Base-by-base conservation (phyloP, 2,329 filamentous ascomycete species). In the Diaporthe vexans region DNA sequence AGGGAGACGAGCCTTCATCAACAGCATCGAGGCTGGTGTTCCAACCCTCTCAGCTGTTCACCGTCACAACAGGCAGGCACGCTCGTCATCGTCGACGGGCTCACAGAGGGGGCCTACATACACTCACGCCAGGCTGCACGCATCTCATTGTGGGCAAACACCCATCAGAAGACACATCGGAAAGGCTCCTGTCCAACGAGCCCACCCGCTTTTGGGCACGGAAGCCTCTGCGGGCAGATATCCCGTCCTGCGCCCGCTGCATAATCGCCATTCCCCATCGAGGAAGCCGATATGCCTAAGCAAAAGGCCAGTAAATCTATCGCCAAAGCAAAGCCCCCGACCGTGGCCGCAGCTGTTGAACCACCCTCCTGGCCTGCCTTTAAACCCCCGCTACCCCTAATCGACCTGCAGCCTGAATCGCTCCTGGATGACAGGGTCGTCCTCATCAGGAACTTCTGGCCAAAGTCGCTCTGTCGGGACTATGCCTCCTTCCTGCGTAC, bases 391-490 rank as follows among this genome's bases (percentile, higher is more conserved):
- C 83, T 95, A 57, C 92, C 94, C 59, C 84, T 93, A 58, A 85
- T 88, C 61, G 89, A 93, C 77, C 90, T 97, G 19, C 80, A 82
- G 10, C 86, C 94, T 37, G 86, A 91, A 43, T 85, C 90, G 0
- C 85, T 90, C 57, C 82, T 86, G 19, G 81, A 85, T 19, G 86
- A 89, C 76, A 95, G 95, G 80, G 94, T 97, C 69, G 85, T 95
- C 65, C 89, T 94, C 5, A 87, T 97, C 73, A 88, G 90, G 2
- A 92, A 91, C 76, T 92, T 97, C 81, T 95, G 94, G 85, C 93
- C 94, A 0, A 88, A 90, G 13, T 90, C 87, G 4, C 88, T 97
- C 8, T 97, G 94, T 86, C 92, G 91, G 78, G 91, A 88, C 73
- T 97, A 96, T 81, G 89, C 95, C 67, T 87, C 90, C 0, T 97